Evolutionary conservation across 2,329 filamentous ascomycete genomes (phyloP).

Genomic region (Beauveria australis): DNA sequence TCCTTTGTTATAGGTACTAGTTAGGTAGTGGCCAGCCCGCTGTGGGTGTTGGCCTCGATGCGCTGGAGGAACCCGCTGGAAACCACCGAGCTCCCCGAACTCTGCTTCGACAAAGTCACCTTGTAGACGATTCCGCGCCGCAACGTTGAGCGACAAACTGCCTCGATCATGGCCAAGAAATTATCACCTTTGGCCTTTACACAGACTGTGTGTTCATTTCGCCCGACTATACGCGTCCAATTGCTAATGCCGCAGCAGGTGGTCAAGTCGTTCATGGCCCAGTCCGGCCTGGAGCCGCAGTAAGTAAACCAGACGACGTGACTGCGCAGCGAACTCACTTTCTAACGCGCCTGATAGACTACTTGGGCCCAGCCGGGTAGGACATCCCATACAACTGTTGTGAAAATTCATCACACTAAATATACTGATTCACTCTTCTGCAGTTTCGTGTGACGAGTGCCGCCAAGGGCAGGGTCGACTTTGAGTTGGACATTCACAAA

Average conservation of each 20-base stretch:
- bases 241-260: slow-evolving; percentile 47
- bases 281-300: slow-evolving; percentile 86
- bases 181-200: slow-evolving; percentile 27
- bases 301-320: slow-evolving; percentile 28
- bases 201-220: slow-evolving; percentile 21
- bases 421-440: not conserved
- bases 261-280: slow-evolving; percentile 74
- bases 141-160: not conserved
- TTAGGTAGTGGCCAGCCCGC: not conserved
- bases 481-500: slow-evolving; percentile 66
- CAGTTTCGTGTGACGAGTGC: slow-evolving; percentile 62
- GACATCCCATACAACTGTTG: not conserved
- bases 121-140: not conserved
- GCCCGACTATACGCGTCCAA: not conserved
- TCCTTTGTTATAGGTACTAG: not conserved
- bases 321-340: slow-evolving; percentile 8
- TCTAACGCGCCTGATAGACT: slow-evolving; percentile 10
- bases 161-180: slow-evolving; percentile 25
- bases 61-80: not conserved
- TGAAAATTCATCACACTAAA: too few relatives aligned
- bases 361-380: slow-evolving; percentile 13
- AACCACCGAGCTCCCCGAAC: not conserved
- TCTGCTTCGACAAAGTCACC: not conserved
- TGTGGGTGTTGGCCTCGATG: not conserved
- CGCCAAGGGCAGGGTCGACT: slow-evolving; percentile 59